Evolutionary conservation across 495 filamentous ascomycete genomes (phyloP).

Genomic region (Penicillium antarcticum): DNA sequence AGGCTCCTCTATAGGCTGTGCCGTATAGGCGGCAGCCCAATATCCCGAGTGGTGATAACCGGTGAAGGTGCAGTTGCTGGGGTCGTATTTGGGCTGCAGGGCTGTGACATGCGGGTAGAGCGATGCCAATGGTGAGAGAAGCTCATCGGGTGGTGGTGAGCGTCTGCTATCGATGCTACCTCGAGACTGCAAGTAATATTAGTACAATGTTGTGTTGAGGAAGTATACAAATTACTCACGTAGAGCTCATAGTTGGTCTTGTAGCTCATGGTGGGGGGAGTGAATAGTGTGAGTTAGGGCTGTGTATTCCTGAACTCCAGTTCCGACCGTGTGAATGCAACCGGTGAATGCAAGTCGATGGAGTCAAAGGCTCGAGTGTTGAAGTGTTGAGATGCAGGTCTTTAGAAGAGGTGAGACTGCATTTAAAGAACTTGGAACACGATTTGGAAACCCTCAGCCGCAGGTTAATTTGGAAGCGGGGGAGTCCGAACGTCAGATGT

Average conservation of each 20-base stretch:
- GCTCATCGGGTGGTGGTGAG: constrained; percentile 27
- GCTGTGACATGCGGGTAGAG: constrained; percentile 43
- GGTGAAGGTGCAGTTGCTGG: constrained; percentile 35
- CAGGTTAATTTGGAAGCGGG: constrained; percentile 7
- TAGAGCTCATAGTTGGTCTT: constrained; percentile 46
- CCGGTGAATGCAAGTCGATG: neutral
- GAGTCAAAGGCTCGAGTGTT: neutral
- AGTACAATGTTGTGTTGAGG: neutral
- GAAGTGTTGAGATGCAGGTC: constrained; percentile 8
- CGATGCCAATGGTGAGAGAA: constrained; percentile 36
- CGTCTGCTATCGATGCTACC: constrained; percentile 25
- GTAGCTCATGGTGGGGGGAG: constrained; percentile 33
- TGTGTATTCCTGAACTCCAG: neutral
- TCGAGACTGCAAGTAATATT: constrained; percentile 17
- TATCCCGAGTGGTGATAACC: constrained; percentile 36
- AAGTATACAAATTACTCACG: constrained; percentile 19
- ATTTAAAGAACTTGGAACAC: constrained; percentile 6
- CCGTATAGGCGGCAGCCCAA: constrained; percentile 37
- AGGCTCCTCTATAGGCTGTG: constrained; percentile 22
- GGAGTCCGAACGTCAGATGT: constrained; percentile 7
- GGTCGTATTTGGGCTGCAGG: constrained; percentile 35
- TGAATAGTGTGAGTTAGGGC: neutral
- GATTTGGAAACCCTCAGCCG: neutral
- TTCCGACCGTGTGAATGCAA: constrained; percentile 4
- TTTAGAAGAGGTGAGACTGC: neutral